Percentiles rank a stretch among this genome's conserved stretches.
These are phyloP conservation scores for Pichia membranifaciens DNA, from an alignment of 805 yeast genomes.

Conservation along the genomic window DNA sequence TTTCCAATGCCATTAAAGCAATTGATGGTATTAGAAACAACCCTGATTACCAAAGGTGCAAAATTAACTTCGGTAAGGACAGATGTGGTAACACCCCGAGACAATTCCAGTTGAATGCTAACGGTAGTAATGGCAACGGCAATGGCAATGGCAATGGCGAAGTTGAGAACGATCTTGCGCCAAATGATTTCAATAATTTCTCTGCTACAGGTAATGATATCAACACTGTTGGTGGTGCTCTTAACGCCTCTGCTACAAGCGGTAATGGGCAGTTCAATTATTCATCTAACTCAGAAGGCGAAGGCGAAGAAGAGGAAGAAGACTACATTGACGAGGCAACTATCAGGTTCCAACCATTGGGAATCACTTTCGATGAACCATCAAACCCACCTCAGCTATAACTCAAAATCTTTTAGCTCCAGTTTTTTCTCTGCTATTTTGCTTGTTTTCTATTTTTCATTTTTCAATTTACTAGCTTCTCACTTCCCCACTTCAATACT, in stretches of 20 bases:
- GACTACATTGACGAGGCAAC: slow-evolving; percentile 15
- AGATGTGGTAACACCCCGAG: slow-evolving; percentile 94
- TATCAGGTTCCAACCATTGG: slow-evolving; percentile 16
- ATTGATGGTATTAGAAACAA: slow-evolving; percentile 83
- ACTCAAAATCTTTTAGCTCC: neutral
- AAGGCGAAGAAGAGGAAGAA: slow-evolving; percentile 13
- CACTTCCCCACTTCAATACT: neutral
- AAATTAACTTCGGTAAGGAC: slow-evolving; percentile 89
- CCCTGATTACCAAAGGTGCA: slow-evolving; percentile 60
- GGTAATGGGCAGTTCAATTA: neutral
- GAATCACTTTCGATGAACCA: slow-evolving; percentile 11
- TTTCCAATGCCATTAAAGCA: slow-evolving; percentile 86
- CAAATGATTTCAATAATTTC: neutral
- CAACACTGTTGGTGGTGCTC: neutral
- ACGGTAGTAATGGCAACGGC: neutral
- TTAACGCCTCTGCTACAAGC: neutral
- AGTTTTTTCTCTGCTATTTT: neutral
- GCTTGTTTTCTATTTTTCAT: neutral
- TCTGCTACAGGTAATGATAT: slow-evolving; percentile 2
- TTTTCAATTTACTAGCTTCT: neutral
- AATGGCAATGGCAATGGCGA: slow-evolving; percentile 5
- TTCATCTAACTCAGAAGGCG: slow-evolving; percentile 17
- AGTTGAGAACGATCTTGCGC: neutral
- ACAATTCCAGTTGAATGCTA: slow-evolving; percentile 39
- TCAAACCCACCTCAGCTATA: neutral